Conservation (phyloP, 78 protist species). For the Andalucia godoyi region DNA sequence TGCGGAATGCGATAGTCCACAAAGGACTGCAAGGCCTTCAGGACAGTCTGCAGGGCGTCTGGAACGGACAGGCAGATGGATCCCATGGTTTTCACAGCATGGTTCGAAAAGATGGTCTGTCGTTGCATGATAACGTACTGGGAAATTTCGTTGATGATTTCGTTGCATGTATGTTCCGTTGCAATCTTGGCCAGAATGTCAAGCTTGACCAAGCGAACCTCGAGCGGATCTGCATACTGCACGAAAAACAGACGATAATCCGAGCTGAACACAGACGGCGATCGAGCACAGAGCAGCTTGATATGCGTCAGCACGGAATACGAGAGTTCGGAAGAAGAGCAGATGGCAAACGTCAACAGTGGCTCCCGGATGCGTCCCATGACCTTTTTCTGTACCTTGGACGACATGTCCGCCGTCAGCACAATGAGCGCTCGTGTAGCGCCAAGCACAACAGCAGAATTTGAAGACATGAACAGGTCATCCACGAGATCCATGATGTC, state of each 20-base stretch:
- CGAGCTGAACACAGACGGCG: conserved; percentile 43
- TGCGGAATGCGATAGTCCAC: too few species aligned
- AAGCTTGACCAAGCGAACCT: conserved; percentile 59
- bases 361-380: conserved; percentile 51
- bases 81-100: conserved; percentile 17
- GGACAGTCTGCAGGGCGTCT: too few species aligned
- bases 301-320: conserved; percentile 60
- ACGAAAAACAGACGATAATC: conserved; percentile 40
- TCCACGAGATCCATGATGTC: conserved; percentile 72
- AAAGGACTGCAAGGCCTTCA: too few species aligned
- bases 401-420: conserved; percentile 48
- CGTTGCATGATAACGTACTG: too few species aligned
- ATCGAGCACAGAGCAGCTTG: conserved; percentile 36
- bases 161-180: not conserved
- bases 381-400: conserved; percentile 59
- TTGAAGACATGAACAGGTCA: conserved; percentile 46
- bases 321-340: conserved; percentile 26
- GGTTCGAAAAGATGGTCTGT: conserved; percentile 12
- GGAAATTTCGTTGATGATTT: conserved; percentile 55
- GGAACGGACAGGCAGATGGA: conserved; percentile 5
- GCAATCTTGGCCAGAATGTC: conserved; percentile 45
- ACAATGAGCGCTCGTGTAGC: conserved; percentile 55
- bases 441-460: conserved; percentile 66
- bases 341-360: conserved; percentile 42
- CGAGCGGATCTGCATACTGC: conserved; percentile 53